These are phyloP conservation scores for Thielaviopsis euricoi DNA, from an alignment of 2,329 filamentous ascomycete species.

Conservation along the genomic window DNA sequence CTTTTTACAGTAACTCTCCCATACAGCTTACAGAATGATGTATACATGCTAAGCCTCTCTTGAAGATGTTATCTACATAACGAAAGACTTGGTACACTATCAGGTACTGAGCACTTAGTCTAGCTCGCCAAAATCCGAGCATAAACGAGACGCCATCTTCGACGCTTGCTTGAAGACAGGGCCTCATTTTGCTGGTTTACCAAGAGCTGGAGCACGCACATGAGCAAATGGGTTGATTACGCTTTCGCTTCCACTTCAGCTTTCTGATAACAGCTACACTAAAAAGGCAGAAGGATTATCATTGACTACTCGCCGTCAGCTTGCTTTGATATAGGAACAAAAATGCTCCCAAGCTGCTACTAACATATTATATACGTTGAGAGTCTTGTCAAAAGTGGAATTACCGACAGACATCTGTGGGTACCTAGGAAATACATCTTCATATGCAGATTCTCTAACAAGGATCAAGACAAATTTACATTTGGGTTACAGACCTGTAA, in stretches of 20 bases:
- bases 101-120: not conserved
- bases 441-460: not conserved
- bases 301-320: not conserved
- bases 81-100: not conserved
- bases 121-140: not conserved
- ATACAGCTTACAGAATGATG: too few relatives aligned
- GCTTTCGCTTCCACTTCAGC: not conserved
- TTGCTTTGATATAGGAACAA: not conserved
- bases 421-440: not conserved
- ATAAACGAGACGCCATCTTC: not conserved
- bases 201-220: not conserved
- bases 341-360: not conserved
- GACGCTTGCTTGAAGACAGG: not conserved
- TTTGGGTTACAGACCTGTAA: not conserved
- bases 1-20: too few relatives aligned
- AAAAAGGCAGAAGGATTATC: not conserved
- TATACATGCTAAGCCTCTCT: too few relatives aligned
- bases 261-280: not conserved
- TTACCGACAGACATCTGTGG: not conserved
- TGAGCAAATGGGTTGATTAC: not conserved
- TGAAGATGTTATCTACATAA: too few relatives aligned
- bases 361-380: not conserved
- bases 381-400: not conserved
- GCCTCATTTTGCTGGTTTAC: not conserved
- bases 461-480: not conserved